phyloP scores from a whole-genome alignment of 768 basidiomycete genomes.

The Xerocomellus dryophilus region DNA sequence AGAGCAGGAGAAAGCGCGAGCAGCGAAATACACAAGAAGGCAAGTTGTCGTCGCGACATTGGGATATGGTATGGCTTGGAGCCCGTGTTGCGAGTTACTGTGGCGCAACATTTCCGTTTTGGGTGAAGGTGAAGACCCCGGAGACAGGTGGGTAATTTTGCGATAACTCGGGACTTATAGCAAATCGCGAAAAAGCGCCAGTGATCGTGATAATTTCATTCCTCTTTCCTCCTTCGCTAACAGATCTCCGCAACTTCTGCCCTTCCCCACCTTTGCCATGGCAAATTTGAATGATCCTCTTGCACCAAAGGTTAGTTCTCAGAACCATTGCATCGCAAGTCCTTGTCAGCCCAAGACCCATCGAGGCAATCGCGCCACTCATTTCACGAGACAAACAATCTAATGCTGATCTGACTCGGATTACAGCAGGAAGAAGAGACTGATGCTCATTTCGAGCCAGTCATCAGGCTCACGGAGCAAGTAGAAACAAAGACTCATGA shows the following conservation, averaged over 20 bases:
- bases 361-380: slow-evolving; percentile 31
- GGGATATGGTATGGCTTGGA: background rate
- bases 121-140: slow-evolving; percentile 20
- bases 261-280: slow-evolving; percentile 39
- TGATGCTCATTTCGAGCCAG: slow-evolving; percentile 93
- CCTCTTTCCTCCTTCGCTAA: slow-evolving; percentile 15
- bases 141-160: slow-evolving; percentile 15
- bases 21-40: slow-evolving; percentile 42
- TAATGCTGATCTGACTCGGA: slow-evolving; percentile 27
- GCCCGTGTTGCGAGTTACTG: background rate
- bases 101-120: slow-evolving; percentile 9
- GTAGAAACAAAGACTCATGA: slow-evolving; percentile 94
- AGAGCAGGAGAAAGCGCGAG: slow-evolving; percentile 34
- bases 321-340: background rate
- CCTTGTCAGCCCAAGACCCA: slow-evolving; percentile 7
- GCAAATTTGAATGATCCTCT: slow-evolving; percentile 61
- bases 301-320: slow-evolving; percentile 61
- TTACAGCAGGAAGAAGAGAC: slow-evolving; percentile 62
- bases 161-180: slow-evolving; percentile 11
- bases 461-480: slow-evolving; percentile 93
- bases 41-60: slow-evolving; percentile 40
- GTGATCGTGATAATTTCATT: slow-evolving; percentile 27
- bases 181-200: slow-evolving; percentile 8
- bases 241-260: slow-evolving; percentile 9
- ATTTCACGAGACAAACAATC: slow-evolving; percentile 21